Conservation (phyloP, 2,329 filamentous ascomycete species). For the Beauveria varroae region DNA sequence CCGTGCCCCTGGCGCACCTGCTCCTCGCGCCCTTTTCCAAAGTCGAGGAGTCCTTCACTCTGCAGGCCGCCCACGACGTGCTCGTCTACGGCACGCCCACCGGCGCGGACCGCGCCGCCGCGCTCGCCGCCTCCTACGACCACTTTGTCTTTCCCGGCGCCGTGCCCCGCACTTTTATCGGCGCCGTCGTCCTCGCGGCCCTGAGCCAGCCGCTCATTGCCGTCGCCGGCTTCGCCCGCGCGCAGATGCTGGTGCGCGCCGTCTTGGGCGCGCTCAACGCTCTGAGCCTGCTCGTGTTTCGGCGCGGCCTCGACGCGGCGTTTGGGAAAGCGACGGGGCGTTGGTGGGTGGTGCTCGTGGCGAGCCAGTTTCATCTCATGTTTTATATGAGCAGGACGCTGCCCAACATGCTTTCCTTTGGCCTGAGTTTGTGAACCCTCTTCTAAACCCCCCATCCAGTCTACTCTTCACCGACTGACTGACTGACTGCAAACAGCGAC, state of each 20-base stretch:
- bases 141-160: slow-evolving; percentile 86
- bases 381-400: slow-evolving; percentile 89
- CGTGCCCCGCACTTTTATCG: slow-evolving; percentile 85
- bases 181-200: slow-evolving; percentile 67
- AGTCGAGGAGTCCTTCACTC: slow-evolving; percentile 97
- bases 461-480: not conserved
- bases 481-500: slow-evolving; percentile 44
- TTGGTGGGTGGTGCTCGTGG: slow-evolving; percentile 76
- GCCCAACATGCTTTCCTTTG: slow-evolving; percentile 95
- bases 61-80: slow-evolving; percentile 90
- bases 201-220: slow-evolving; percentile 59
- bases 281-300: slow-evolving; percentile 57
- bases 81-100: slow-evolving; percentile 69
- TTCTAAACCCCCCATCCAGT: not conserved
- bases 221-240: slow-evolving; percentile 46
- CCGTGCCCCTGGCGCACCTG: slow-evolving; percentile 63
- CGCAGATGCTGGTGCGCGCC: slow-evolving; percentile 61
- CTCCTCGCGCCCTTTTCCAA: slow-evolving; percentile 81
- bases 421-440: slow-evolving; percentile 54
- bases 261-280: slow-evolving; percentile 74
- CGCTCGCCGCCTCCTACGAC: slow-evolving; percentile 64
- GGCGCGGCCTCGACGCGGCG: slow-evolving; percentile 51
- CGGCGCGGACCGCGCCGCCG: slow-evolving; percentile 38
- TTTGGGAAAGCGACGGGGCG: slow-evolving; percentile 62
- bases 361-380: slow-evolving; percentile 82